Evolutionary conservation across 1,284 basidiomycete genomes (phyloP).

Genomic region (Ganoderma lucidum): DNA sequence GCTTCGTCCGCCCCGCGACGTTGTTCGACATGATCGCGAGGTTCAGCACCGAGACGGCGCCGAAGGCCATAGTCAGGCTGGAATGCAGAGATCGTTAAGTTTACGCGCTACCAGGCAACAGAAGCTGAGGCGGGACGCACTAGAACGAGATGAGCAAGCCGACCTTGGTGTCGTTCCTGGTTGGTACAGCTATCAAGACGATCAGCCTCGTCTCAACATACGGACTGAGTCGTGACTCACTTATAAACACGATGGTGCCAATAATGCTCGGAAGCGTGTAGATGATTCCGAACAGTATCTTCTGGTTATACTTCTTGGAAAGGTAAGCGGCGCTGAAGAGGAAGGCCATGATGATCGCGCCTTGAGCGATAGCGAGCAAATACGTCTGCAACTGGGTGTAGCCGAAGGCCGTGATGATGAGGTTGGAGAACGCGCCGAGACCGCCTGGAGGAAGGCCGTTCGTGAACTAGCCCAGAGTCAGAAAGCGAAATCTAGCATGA

Average conservation of each 20-base stretch:
- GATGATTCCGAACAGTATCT: slow-evolving; percentile 51
- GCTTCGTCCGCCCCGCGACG: slow-evolving; percentile 56
- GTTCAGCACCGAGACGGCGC: slow-evolving; percentile 43
- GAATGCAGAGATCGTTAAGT: not conserved
- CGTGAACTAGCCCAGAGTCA: slow-evolving; percentile 48
- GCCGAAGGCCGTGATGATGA: slow-evolving; percentile 59
- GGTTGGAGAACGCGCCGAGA: slow-evolving; percentile 59
- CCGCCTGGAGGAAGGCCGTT: slow-evolving; percentile 64
- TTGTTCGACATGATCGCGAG: slow-evolving; percentile 57
- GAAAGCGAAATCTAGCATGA: slow-evolving; percentile 38
- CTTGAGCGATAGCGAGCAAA: slow-evolving; percentile 60
- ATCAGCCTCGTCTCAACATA: slow-evolving; percentile 4
- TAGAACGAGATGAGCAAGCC: slow-evolving; percentile 60
- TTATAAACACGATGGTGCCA: slow-evolving; percentile 58
- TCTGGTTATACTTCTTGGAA: slow-evolving; percentile 53
- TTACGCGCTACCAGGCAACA: no score
- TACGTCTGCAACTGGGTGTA: slow-evolving; percentile 59
- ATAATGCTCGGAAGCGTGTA: slow-evolving; percentile 58
- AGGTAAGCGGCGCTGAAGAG: slow-evolving; percentile 55
- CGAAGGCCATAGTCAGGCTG: slow-evolving; percentile 52
- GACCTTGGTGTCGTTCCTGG: slow-evolving; percentile 51
- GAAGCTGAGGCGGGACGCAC: slow-evolving; percentile 36
- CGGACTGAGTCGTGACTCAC: slow-evolving; percentile 31
- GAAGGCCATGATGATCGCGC: slow-evolving; percentile 56
- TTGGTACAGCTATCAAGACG: slow-evolving; percentile 45